Conservation (phyloP, 352 stramenopile genomes). For the Phytophthora macrochlamydospora region DNA sequence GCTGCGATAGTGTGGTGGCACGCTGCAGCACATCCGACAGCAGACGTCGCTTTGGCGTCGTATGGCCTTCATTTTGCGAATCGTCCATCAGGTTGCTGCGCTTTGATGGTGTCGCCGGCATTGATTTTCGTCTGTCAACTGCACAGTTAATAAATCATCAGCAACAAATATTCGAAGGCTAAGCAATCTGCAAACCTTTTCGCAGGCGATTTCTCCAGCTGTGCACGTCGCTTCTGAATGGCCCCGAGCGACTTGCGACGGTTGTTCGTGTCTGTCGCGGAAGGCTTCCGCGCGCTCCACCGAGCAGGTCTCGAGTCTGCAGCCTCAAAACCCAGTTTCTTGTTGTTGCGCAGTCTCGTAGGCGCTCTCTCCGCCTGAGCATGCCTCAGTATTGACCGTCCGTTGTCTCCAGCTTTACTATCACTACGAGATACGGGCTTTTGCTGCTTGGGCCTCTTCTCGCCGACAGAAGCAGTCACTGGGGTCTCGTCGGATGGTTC, state of each 20-base stretch:
- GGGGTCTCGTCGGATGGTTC: too few species aligned
- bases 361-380: constrained; percentile 4
- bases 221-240: constrained; percentile 31
- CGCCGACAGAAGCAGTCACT: too few species aligned
- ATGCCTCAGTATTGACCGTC: constrained; percentile 22
- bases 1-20: constrained; percentile 67
- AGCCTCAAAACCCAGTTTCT: constrained; percentile 50
- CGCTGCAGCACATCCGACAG: constrained; percentile 65
- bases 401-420: neutral
- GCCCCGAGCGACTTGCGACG: constrained; percentile 43
- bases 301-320: constrained; percentile 52
- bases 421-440: neutral
- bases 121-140: constrained; percentile 29
- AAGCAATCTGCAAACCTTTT: constrained; percentile 22
- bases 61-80: constrained; percentile 1
- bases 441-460: too few species aligned
- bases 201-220: constrained; percentile 25
- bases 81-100: constrained; percentile 9
- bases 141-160: neutral
- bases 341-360: constrained; percentile 1
- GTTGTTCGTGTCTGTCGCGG: constrained; percentile 35
- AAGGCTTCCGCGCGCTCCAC: constrained; percentile 41
- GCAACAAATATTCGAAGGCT: neutral
- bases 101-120: constrained; percentile 8
- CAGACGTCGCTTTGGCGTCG: constrained; percentile 28